Conservation (phyloP, 2,329 filamentous ascomycete genomes). For the Chrysosphaeria jannelii region DNA sequence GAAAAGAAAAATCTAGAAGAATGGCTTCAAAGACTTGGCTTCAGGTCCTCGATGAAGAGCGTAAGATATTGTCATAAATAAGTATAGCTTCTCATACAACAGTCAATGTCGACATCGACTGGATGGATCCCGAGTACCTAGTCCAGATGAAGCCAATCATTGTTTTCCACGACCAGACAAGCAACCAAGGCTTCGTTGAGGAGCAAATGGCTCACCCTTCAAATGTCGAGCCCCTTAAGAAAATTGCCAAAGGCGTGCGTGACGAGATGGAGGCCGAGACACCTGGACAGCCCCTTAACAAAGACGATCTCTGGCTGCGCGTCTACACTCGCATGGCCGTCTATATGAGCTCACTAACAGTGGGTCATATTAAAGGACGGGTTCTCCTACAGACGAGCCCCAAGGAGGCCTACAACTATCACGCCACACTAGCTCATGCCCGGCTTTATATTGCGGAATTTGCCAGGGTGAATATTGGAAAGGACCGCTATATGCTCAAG, state of each 20-base stretch:
- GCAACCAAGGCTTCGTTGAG: conserved; percentile 18
- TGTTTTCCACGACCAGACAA: conserved; percentile 17
- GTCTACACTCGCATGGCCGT: conserved; percentile 18
- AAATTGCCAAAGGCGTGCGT: conserved; percentile 14
- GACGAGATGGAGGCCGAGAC: conserved; percentile 5
- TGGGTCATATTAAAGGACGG: conserved; percentile 14
- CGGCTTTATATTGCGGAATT: conserved; percentile 17
- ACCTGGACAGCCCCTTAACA: neutral
- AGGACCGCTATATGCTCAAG: conserved; percentile 19
- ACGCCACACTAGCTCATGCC: conserved; percentile 15
- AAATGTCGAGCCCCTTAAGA: conserved; percentile 13
- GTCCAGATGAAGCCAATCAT: conserved; percentile 9
- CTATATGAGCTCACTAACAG: conserved; percentile 15
- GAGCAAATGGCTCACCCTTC: conserved; percentile 14
- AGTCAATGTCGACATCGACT: conserved; percentile 21
- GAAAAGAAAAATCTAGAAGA: too few relatives aligned
- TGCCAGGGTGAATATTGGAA: conserved; percentile 12
- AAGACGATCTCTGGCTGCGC: conserved; percentile 11
- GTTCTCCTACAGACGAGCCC: conserved; percentile 18
- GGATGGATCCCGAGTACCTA: conserved; percentile 19
- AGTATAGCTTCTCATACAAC: neutral
- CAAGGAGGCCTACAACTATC: conserved; percentile 14
- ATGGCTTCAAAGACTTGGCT: conserved; percentile 10
- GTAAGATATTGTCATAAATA: conserved; percentile 5
- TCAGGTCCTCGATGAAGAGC: conserved; percentile 13